Evolutionary conservation across 2,329 filamentous ascomycete genomes (phyloP), one percentile per base, ranked within the genome.

Genomic region (Diaporthe australafricana): DNA sequence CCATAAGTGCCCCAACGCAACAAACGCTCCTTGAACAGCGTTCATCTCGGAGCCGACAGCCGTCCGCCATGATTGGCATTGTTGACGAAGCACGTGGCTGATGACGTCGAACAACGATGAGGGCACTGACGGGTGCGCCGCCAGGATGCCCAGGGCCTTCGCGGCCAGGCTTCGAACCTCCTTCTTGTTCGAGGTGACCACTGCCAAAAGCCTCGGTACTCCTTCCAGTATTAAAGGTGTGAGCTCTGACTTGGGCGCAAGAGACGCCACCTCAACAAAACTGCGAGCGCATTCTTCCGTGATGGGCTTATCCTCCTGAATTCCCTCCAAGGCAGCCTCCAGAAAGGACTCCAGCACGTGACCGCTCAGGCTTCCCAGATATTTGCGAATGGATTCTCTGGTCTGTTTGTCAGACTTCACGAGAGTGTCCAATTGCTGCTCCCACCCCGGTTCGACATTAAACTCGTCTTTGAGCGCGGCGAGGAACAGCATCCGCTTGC

Each of bases 401-500:
- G 90, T 90, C 56, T 87, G 83, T 71, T 92, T 87, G 77, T 96
- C 93, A 6, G 92, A 93, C 50, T 90, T 88, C 38, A 96, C 86
- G 8, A 92, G 86, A 1, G 91, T 89, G 75, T 95, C 93, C 2
- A 98, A 85, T 75, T 93, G 92, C 56, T 91, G 87, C 79, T 95
- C 93, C 96, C 96, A 98, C 74, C 96, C 93, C 56, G 92, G 90
- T 75, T 96, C 92, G 30, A 94, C 80, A 12, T 88, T 87, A 70
- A 87, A 84, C 62, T 87, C 74, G 42, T 71, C 81, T 48, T 81
- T 78, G 3, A 89, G 79, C 0, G 87, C 87, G 1, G 84, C 77
- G 2, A 90, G 81, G 53, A 89, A 83, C 69, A 90, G 77, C 2
- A 89, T 86, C 27, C 86, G 82, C 73, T 84, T 86, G 77, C 90